Evolutionary conservation across 352 stramenopile species (phyloP).

Genomic region (Phytophthora pinifolia): DNA sequence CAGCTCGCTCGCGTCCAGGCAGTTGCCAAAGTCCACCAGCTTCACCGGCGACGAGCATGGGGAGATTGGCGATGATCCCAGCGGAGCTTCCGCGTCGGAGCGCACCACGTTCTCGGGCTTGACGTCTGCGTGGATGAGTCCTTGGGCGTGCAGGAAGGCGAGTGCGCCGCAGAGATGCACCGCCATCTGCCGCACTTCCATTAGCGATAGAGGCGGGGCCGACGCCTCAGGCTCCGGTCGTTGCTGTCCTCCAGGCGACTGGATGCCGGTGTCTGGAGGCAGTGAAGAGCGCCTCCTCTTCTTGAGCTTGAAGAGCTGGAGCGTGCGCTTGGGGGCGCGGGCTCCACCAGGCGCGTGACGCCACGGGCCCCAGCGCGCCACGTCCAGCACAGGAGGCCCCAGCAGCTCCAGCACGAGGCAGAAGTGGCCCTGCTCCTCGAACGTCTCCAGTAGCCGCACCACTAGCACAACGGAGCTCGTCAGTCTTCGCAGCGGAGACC

Average conservation of each 20-base stretch:
- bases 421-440: conserved; percentile 51
- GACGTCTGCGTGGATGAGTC: conserved; percentile 72
- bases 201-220: conserved; percentile 33
- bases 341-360: conserved; percentile 79
- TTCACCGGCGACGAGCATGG: conserved; percentile 40
- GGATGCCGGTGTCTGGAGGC: conserved; percentile 4
- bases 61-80: conserved; percentile 8
- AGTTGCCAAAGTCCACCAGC: conserved; percentile 82
- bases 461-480: conserved; percentile 24
- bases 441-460: conserved; percentile 57
- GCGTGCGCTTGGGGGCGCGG: conserved; percentile 13
- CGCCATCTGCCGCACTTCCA: conserved; percentile 50
- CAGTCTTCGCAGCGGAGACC: not conserved
- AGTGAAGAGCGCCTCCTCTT: conserved; percentile 10
- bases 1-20: conserved; percentile 46
- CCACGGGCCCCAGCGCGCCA: conserved; percentile 91
- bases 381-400: conserved; percentile 90
- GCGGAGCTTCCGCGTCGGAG: conserved; percentile 15
- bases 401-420: conserved; percentile 76
- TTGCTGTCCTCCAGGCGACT: conserved; percentile 10
- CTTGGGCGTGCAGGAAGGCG: conserved; percentile 57
- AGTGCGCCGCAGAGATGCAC: conserved; percentile 68
- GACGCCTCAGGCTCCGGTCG: conserved; percentile 6
- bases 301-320: conserved; percentile 28
- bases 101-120: conserved; percentile 77